These are phyloP conservation scores for Tetragonia tetragonoides DNA, from an alignment of 148 eudicot genomes.

Conservation along the genomic window DNA sequence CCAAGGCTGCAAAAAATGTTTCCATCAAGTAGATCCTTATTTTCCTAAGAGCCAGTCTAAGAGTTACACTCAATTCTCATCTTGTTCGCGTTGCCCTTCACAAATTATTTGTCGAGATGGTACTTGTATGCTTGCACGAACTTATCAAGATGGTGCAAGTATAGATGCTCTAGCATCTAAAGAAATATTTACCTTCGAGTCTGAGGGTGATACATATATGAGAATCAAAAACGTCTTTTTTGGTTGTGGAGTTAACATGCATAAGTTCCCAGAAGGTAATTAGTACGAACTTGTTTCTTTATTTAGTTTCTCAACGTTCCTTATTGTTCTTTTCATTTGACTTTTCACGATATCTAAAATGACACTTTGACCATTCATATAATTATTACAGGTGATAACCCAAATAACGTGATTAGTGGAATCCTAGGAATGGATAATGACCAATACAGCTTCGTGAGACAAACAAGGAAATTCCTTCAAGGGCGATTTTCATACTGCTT, in stretches of 20 bases:
- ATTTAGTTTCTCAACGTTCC: too few relatives aligned
- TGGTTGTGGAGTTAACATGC: background rate
- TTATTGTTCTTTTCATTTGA: too few relatives aligned
- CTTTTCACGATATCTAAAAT: too few relatives aligned
- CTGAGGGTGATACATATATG: background rate
- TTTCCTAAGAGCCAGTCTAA: background rate
- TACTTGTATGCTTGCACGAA: background rate
- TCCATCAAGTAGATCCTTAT: background rate
- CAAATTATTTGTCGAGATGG: too few relatives aligned
- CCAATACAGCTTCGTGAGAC: background rate
- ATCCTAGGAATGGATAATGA: constrained; percentile 7
- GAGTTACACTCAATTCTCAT: background rate
- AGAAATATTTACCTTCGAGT: background rate
- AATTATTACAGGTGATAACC: background rate
- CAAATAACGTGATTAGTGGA: constrained; percentile 6
- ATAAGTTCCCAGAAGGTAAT: background rate
- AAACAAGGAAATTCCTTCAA: too few relatives aligned
- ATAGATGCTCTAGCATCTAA: background rate
- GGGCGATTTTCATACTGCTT: constrained; percentile 19
- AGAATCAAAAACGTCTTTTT: background rate
- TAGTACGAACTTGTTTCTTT: too few relatives aligned
- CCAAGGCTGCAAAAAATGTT: constrained; percentile 21
- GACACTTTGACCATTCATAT: too few relatives aligned
- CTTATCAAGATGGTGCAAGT: background rate
- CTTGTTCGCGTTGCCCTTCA: background rate